A percentile compares a stretch with the other conserved stretches of the same genome.
Evolutionary conservation across 331 rosid genomes (phyloP).

Genomic region (Rhamnella rubrinervis): DNA sequence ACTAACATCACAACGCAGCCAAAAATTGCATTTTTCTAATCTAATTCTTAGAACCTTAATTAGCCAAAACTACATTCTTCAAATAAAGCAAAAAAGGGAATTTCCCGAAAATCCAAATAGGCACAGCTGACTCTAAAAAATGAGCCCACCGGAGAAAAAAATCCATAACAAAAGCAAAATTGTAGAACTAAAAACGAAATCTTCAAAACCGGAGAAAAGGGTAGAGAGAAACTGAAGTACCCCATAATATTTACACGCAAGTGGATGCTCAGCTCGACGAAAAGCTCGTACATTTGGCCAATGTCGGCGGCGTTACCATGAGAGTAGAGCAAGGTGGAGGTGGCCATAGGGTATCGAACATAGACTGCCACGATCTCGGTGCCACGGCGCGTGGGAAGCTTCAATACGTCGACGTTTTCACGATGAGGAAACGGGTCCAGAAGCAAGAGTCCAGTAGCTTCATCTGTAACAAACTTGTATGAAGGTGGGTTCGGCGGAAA

Average conservation of each 20-base stretch:
- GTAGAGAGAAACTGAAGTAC: slow-evolving; percentile 36
- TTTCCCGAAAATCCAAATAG: slow-evolving; percentile 1
- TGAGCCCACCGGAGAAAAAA: not conserved
- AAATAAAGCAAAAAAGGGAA: not conserved
- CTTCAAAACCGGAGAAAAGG: slow-evolving; percentile 17
- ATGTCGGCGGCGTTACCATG: slow-evolving; percentile 92
- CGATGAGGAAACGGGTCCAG: slow-evolving; percentile 62
- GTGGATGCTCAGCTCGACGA: slow-evolving; percentile 69
- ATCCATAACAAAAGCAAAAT: slow-evolving; percentile 1
- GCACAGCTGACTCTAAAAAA: not conserved
- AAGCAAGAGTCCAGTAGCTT: slow-evolving; percentile 52
- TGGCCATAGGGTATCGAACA: slow-evolving; percentile 70
- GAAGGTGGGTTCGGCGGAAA: slow-evolving; percentile 92
- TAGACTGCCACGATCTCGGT: slow-evolving; percentile 81
- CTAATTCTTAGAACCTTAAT: not conserved
- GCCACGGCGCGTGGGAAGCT: slow-evolving; percentile 73
- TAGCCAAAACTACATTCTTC: not conserved
- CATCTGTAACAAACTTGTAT: slow-evolving; percentile 59
- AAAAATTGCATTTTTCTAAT: not conserved
- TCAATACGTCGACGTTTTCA: slow-evolving; percentile 77
- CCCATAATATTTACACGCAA: slow-evolving; percentile 83
- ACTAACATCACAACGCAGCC: not conserved
- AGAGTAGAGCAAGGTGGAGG: slow-evolving; percentile 81
- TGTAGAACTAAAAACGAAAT: not conserved
- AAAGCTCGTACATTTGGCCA: slow-evolving; percentile 92